Conservation (phyloP, 2,329 filamentous ascomycete species). For the Ilyonectria robusta region DNA sequence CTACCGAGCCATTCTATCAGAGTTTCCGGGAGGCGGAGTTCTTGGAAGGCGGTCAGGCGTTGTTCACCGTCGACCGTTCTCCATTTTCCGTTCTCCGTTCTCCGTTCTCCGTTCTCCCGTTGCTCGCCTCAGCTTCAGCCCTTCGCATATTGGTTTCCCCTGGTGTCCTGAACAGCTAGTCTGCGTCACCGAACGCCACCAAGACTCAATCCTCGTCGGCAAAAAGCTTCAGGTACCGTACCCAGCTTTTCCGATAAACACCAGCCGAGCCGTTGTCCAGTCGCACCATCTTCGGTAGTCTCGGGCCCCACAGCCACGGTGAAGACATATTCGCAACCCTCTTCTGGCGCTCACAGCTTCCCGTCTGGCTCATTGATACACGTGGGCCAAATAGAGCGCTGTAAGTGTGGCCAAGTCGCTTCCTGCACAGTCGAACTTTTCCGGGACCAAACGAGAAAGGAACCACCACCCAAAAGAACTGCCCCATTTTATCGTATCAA, state of each 20-base stretch:
- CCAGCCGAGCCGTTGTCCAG: slow-evolving; percentile 12
- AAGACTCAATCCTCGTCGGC: slow-evolving; percentile 3
- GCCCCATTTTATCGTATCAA: slow-evolving; percentile 25
- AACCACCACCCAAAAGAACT: slow-evolving; percentile 9
- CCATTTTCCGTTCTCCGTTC: background rate
- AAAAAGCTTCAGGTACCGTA: slow-evolving; percentile 1
- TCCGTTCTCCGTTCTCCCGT: background rate
- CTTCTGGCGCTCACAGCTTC: slow-evolving; percentile 1
- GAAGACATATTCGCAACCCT: slow-evolving; percentile 5
- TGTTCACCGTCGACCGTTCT: background rate
- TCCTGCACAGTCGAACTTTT: background rate
- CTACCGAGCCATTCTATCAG: background rate
- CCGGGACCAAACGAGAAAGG: slow-evolving; percentile 3
- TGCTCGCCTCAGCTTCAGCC: slow-evolving; percentile 6
- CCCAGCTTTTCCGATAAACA: slow-evolving; percentile 8
- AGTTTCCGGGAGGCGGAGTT: background rate
- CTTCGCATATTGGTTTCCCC: slow-evolving; percentile 7
- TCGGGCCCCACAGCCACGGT: slow-evolving; percentile 16
- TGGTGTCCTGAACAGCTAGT: background rate
- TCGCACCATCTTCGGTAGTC: slow-evolving; percentile 20
- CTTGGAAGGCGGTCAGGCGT: background rate
- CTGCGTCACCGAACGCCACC: slow-evolving; percentile 1
- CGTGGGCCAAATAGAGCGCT: slow-evolving; percentile 5
- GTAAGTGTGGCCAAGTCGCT: background rate
- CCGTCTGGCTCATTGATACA: slow-evolving; percentile 10